These are phyloP conservation scores for Puccinia brachypodii DNA, from an alignment of 1,284 basidiomycete genomes.

Conservation along the genomic window DNA sequence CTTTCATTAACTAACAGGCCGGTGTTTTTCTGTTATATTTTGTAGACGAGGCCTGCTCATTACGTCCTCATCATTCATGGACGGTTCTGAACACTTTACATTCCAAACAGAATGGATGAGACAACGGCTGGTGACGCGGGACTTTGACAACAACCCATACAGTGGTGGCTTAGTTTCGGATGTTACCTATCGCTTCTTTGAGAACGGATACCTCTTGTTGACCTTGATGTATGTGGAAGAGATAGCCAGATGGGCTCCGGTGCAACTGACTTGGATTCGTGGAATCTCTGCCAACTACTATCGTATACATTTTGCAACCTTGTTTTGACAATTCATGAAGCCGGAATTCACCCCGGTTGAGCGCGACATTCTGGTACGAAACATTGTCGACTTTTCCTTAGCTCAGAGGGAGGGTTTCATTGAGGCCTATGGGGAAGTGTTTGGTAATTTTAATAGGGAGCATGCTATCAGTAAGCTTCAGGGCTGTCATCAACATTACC, in stretches of 20 bases:
- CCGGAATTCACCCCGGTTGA: not conserved
- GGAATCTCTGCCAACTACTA: not conserved
- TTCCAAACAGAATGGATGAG: not conserved
- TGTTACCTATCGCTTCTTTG: slow-evolving; percentile 22
- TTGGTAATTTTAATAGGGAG: not conserved
- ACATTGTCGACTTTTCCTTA: not conserved
- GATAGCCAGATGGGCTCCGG: not conserved
- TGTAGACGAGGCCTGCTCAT: not conserved
- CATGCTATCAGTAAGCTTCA: not conserved
- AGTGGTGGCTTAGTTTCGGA: not conserved
- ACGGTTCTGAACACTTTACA: not conserved
- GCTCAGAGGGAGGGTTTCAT: slow-evolving; percentile 18
- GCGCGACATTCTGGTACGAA: not conserved
- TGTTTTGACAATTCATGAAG: not conserved
- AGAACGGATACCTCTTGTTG: not conserved
- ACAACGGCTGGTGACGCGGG: not conserved
- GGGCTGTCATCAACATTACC: not conserved
- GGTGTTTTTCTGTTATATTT: not conserved
- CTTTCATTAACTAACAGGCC: not conserved
- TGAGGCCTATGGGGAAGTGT: not conserved
- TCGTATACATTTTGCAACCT: not conserved
- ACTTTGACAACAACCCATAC: not conserved
- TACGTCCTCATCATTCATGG: not conserved
- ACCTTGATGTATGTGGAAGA: not conserved
- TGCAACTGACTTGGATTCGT: not conserved